Evolutionary conservation across 2,329 filamentous ascomycete species (phyloP).

Genomic region (Pezizomycotina sp.): DNA sequence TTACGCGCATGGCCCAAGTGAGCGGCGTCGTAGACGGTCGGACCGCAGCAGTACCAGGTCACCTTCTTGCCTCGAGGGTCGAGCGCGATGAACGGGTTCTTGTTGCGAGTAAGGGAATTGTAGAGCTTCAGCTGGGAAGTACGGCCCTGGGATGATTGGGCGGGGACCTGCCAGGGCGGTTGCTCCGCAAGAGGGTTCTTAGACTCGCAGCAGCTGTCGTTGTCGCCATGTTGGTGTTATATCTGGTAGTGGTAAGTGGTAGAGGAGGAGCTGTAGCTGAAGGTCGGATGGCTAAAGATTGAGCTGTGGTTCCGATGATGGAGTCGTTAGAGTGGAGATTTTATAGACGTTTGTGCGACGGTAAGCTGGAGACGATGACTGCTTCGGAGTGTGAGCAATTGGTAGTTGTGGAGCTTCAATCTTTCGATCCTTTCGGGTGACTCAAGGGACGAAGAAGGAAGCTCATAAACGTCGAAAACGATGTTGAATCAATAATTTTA

Average conservation of each 20-base stretch:
- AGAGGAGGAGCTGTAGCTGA: neutral
- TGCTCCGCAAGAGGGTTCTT: conserved; percentile 19
- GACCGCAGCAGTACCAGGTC: conserved; percentile 79
- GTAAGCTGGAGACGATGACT: no score
- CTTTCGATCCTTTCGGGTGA: no score
- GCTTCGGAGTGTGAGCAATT: no score
- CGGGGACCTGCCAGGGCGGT: conserved; percentile 16
- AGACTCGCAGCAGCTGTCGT: conserved; percentile 15
- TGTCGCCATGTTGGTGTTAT: conserved; percentile 14
- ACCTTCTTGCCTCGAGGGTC: conserved; percentile 51
- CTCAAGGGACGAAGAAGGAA: no score
- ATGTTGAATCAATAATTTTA: no score
- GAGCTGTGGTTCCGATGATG: no score
- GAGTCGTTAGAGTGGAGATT: no score
- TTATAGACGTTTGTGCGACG: no score
- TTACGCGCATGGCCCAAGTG: conserved; percentile 75
- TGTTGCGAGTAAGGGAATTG: conserved; percentile 61
- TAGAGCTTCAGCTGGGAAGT: conserved; percentile 47
- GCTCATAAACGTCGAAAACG: no score
- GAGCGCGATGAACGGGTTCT: conserved; percentile 58
- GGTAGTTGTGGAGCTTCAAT: no score
- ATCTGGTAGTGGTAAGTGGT: conserved; percentile 7
- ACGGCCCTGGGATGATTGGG: conserved; percentile 32
- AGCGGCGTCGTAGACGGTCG: conserved; percentile 68
- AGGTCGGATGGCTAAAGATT: no score